Evolutionary conservation across 2,329 filamentous ascomycete genomes (phyloP), one percentile per base, ranked within the genome.

Genomic region (Diaporthe citri): DNA sequence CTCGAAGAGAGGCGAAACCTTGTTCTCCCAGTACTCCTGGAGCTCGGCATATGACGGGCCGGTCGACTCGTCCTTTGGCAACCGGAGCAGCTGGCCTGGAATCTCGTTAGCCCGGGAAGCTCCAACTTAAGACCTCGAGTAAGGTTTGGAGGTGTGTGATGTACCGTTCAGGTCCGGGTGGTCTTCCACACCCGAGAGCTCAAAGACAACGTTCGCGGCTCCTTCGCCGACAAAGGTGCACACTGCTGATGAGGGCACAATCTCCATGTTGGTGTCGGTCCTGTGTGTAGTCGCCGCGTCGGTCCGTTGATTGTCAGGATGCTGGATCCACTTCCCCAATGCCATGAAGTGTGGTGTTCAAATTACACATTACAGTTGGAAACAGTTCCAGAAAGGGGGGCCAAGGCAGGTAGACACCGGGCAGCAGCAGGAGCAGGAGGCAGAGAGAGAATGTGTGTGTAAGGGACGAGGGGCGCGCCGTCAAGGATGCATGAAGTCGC

Each of bases 161-260:
- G 60, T 73, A 73, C 74, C 74, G 36, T 52, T 46, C 46, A 76
- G 48, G 15, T 60, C 55, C 5, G 75, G 56, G 74, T 79, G 66
- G 51, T 70, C 22, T 59, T 70, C 69, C 48, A 71, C 72, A 36
- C 59, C 74, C 2, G 71, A 12, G 73, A 94, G 87, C 78, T 88
- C 88, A 80, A 94, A 95, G 77, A 96, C 92, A 70, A 93, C 89
- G 82, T 97, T 96, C 71, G 94, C 94, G 34, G 93, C 92, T 34
- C 94, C 94, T 82, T 97, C 94, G 36, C 88, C 89, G 31, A 91
- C 83, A 74, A 90, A 85, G 69, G 31, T 76, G 75, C 69, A 72
- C 13, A 22, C 46, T 31, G 75, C 75, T 28, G 55, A 46, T 15
- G 62, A 22, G 36, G 72, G 75, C 17, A 76, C 41, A 13, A 17